Evolutionary conservation across 129 eudicot genomes (phyloP).

Genomic region (Tanacetum coccineum): DNA sequence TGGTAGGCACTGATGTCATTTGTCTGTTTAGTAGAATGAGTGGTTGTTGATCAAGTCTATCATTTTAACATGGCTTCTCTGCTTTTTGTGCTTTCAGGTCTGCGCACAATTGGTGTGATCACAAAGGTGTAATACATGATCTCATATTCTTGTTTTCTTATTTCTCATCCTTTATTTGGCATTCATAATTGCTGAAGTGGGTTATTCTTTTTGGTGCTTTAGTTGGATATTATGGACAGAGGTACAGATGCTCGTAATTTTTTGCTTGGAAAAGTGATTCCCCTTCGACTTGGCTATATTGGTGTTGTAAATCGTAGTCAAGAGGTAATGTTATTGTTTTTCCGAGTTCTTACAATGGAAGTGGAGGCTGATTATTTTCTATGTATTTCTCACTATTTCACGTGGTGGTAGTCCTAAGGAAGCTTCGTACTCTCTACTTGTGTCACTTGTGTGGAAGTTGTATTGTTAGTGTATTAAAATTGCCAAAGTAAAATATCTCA

Average conservation of each 20-base stretch:
- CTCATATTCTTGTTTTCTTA: neutral
- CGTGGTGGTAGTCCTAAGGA: neutral
- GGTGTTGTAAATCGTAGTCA: constrained; percentile 99
- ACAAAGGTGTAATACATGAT: neutral
- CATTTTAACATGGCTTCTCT: neutral
- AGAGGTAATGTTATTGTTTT: constrained; percentile 52
- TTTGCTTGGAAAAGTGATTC: neutral
- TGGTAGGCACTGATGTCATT: neutral
- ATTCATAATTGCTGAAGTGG: neutral
- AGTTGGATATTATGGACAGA: constrained; percentile 1
- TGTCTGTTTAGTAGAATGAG: neutral
- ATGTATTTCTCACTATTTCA: no score
- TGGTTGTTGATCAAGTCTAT: neutral
- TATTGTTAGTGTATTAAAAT: constrained; percentile 9
- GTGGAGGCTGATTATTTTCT: neutral
- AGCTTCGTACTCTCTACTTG: neutral
- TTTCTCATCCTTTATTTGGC: no score
- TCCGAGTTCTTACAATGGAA: neutral
- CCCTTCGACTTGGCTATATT: constrained; percentile 56
- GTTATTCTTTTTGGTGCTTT: neutral
- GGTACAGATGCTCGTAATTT: no score
- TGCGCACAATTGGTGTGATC: neutral
- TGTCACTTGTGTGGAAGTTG: neutral
- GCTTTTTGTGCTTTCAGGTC: neutral
- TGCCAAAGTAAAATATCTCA: neutral